These are phyloP conservation scores for Suillus plorans DNA, from an alignment of 768 basidiomycete genomes.

Conservation along the genomic window DNA sequence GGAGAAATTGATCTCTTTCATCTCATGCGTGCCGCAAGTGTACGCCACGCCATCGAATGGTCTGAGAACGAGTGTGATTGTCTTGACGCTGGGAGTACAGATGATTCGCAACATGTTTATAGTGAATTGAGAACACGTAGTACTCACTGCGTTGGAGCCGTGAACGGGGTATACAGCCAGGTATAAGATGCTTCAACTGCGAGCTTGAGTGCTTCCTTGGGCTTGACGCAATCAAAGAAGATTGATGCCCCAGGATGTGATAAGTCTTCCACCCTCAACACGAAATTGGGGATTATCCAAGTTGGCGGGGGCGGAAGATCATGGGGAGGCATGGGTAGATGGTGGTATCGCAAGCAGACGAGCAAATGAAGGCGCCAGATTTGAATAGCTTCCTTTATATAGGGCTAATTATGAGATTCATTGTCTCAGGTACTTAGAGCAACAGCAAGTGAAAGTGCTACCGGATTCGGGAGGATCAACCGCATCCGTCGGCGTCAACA, in stretches of 20 bases:
- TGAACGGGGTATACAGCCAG: conserved; percentile 44
- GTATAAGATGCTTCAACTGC: conserved; percentile 41
- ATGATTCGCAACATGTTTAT: conserved; percentile 12
- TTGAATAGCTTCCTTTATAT: neutral
- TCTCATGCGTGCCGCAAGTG: conserved; percentile 41
- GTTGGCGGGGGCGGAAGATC: conserved; percentile 22
- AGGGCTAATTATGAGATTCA: neutral
- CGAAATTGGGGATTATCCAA: conserved; percentile 59
- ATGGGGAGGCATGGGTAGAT: conserved; percentile 20
- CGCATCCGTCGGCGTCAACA: too few relatives aligned
- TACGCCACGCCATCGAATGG: conserved; percentile 72
- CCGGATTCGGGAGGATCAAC: neutral
- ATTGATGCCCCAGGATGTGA: conserved; percentile 54
- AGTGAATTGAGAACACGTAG: conserved; percentile 2
- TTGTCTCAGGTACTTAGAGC: neutral
- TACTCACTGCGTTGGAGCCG: conserved; percentile 49
- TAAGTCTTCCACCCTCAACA: conserved; percentile 57
- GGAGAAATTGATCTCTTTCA: conserved; percentile 78
- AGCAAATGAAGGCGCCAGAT: neutral
- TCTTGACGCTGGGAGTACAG: conserved; percentile 41
- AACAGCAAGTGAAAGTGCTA: neutral
- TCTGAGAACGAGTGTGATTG: conserved; percentile 58
- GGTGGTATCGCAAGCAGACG: neutral
- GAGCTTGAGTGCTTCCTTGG: conserved; percentile 35
- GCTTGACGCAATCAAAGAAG: conserved; percentile 53